Evolutionary conservation across 2,329 filamentous ascomycete genomes (phyloP).

Genomic region (Colletotrichum agaves): DNA sequence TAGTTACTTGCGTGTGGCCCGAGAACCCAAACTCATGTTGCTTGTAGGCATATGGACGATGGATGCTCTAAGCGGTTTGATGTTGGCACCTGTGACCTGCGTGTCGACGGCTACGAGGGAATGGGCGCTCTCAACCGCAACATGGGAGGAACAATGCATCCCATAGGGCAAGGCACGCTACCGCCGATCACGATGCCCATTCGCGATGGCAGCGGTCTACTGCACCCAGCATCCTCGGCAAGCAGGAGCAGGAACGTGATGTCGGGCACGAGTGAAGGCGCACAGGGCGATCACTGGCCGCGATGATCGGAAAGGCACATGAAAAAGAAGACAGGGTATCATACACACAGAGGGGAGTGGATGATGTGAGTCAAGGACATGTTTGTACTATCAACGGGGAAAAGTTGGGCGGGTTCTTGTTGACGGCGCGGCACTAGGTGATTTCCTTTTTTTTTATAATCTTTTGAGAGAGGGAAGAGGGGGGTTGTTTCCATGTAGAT

Average conservation of each 20-base stretch:
- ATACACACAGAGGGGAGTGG: not conserved
- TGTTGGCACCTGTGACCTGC: conserved; percentile 62
- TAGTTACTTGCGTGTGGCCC: not conserved
- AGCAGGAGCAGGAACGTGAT: conserved; percentile 15
- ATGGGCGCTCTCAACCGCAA: conserved; percentile 19
- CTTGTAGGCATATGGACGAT: conserved; percentile 77
- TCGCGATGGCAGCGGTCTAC: conserved; percentile 2
- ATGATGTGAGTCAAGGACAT: not conserved
- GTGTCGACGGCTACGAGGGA: conserved; percentile 46
- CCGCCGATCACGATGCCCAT: conserved; percentile 27
- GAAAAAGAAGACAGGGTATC: not conserved
- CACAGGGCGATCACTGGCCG: conserved; percentile 25
- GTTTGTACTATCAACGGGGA: conserved; percentile 14
- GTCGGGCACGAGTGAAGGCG: conserved; percentile 16
- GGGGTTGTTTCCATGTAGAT: not conserved
- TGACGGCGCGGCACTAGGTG: not conserved
- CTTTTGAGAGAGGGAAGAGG: too few relatives aligned
- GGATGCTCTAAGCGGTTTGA: conserved; percentile 77
- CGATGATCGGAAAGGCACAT: conserved; percentile 2
- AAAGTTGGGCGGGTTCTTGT: not conserved
- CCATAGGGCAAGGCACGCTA: conserved; percentile 20
- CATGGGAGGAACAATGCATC: conserved; percentile 35
- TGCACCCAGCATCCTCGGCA: conserved; percentile 18
- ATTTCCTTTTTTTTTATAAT: not conserved
- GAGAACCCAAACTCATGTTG: conserved; percentile 4